Evolutionary conservation across 2,329 filamentous ascomycete genomes (phyloP).

Genomic region (Aschersonia sp.): DNA sequence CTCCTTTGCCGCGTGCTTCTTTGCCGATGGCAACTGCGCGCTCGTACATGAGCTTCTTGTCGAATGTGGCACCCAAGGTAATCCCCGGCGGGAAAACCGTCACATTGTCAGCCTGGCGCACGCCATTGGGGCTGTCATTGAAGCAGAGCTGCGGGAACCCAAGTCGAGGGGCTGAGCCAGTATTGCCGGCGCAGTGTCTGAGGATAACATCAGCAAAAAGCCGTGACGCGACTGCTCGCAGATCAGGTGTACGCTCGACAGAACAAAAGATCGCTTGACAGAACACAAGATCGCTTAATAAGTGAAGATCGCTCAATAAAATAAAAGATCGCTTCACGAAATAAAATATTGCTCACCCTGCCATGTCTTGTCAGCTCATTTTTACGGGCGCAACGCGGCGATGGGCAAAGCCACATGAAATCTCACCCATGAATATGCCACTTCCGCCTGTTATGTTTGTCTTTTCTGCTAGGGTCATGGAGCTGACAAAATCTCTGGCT

Average conservation of each 20-base stretch:
- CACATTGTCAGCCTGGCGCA: slow-evolving; percentile 58
- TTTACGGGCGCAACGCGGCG: not conserved
- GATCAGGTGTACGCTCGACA: not conserved
- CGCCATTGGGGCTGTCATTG: slow-evolving; percentile 56
- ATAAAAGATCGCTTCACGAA: too few relatives aligned
- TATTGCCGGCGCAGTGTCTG: slow-evolving; percentile 60
- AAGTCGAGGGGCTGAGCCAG: slow-evolving; percentile 53
- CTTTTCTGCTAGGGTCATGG: slow-evolving; percentile 71
- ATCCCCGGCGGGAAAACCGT: slow-evolving; percentile 72
- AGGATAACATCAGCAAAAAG: not conserved
- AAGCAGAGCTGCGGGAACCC: slow-evolving; percentile 60
- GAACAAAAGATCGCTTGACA: not conserved
- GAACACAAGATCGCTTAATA: not conserved
- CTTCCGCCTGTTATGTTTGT: slow-evolving; percentile 61
- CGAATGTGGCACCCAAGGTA: slow-evolving; percentile 59
- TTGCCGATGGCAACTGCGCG: slow-evolving; percentile 54
- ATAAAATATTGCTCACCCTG: slow-evolving; percentile 1
- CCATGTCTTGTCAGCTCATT: not conserved
- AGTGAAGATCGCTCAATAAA: too few relatives aligned
- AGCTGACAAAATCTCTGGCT: slow-evolving; percentile 50
- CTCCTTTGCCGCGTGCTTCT: slow-evolving; percentile 60
- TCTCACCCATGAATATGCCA: slow-evolving; percentile 53
- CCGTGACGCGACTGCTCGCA: not conserved
- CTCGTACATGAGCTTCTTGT: slow-evolving; percentile 55
- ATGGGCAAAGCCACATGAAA: not conserved